A percentile compares a stretch with the other conserved stretches of the same genome.
Conservation (phyloP, 2,329 filamentous ascomycete genomes). For the Parastagonospora avenae region DNA sequence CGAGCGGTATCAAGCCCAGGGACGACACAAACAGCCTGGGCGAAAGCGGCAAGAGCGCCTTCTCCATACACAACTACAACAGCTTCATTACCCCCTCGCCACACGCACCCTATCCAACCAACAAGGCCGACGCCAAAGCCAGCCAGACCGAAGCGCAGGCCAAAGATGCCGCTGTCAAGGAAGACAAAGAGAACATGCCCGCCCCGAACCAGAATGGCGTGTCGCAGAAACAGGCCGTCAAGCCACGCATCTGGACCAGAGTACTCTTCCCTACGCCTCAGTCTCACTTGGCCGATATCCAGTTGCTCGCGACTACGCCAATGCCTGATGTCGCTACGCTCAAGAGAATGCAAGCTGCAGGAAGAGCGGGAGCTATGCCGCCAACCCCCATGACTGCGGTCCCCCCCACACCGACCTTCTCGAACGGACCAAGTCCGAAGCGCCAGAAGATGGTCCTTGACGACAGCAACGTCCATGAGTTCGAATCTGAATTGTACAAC, state of each 20-base stretch:
- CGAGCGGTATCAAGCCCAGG: conserved; percentile 64
- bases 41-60: conserved; percentile 67
- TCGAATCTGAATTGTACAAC: conserved; percentile 76
- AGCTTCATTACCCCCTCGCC: conserved; percentile 88
- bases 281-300: conserved; percentile 75
- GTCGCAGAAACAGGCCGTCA: conserved; percentile 52
- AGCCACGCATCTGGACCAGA: conserved; percentile 70
- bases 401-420: conserved; percentile 63
- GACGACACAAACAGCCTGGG: conserved; percentile 54
- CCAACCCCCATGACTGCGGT: conserved; percentile 65
- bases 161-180: conserved; percentile 31
- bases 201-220: conserved; percentile 55
- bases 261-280: conserved; percentile 85
- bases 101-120: conserved; percentile 71
- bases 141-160: conserved; percentile 46
- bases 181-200: conserved; percentile 64
- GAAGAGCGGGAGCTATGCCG: conserved; percentile 60
- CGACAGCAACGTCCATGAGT: conserved; percentile 71
- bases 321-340: conserved; percentile 55
- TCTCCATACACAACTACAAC: conserved; percentile 92
- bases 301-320: conserved; percentile 75
- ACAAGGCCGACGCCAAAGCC: conserved; percentile 32
- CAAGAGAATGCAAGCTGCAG: conserved; percentile 54
- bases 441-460: conserved; percentile 77
- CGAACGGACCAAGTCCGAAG: conserved; percentile 71